Base-by-base conservation (phyloP, 352 stramenopile genomes). In the Albugo candida region DNA sequence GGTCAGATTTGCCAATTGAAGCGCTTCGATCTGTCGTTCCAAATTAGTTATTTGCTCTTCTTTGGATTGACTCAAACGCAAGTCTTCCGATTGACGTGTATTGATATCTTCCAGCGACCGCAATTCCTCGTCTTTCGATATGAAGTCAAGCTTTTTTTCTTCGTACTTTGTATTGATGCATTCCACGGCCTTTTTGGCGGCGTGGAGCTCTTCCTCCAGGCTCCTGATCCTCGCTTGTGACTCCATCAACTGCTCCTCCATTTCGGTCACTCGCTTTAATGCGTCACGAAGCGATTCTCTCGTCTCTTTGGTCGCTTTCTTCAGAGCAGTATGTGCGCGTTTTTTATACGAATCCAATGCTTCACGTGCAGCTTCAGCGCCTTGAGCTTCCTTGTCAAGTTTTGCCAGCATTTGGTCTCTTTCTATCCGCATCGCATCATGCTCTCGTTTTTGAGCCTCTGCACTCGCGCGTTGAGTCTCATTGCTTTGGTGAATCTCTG, bases 311-410 rank as follows among this genome's bases (percentile, higher is more conserved):
- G 65, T 78, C 31, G 72, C 65, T 45, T 85, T 88, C 60, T 88
- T 88, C 14, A 88, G 43, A 13, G 75, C 75, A 2, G 63, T 79
- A 27, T 78, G 69, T 0, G 75, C 75, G 17, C 75, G 70, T 51
- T 82, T 83, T 63, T 83, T 85, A 61, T 88, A 88, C 39, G 63
- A 65, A 51, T 83, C 75, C 14, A 88, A 60, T n/a, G 74, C 72
- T 4, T 59, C 55, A 0, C 65, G 60, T 2, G 70, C 68, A 27
- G 70, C 65, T 24, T 55, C 59, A 0, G 71, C 60, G 12, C 58
- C 67, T 57, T 84, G 70, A 11, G 64, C 44, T 37, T 69, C 45
- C 3, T 79, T 48, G 52, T 81, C 53, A 1, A 19, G 20, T 3
- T 43, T 43, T 19, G 20, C 17, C 38, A 10, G 38, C 38, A 43